Base-by-base conservation (phyloP, 805 yeast genomes). In the Cyberlindnera americana region DNA sequence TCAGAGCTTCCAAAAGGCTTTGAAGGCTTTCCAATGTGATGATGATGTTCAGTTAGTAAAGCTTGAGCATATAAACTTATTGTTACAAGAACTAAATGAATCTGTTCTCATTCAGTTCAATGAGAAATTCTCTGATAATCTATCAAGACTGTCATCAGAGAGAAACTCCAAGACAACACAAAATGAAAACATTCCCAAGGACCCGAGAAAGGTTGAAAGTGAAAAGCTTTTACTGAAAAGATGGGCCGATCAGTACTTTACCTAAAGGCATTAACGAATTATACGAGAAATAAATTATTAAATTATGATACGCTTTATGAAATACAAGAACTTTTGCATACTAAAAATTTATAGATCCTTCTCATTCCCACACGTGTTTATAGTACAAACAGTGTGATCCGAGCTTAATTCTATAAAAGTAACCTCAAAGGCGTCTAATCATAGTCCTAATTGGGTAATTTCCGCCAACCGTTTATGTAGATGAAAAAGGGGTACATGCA, bases 191-290 rank as follows among this genome's bases (percentile, higher is more conserved):
- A n/a, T n/a, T n/a, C n/a, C n/a, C n/a, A n/a, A n/a, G 26, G 37
- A 32, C 5, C 56, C 56, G 15, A 34, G 48, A 16, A 52, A 49
- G 30, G 43, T 52, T 1, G 56, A 50, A 27, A 42, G 54, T 10
- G 79, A 74, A 47, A 74, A 72, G 46, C 47, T 74, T 15, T 47
- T 74, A 29, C 43, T 73, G 35, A 68, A 69, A 19, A 59, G 78
- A 45, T 74, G 80, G 80, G 70, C 75, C 1, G 77, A 56, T 22
- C 58, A 53, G 37, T 56, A 54, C 40, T 54, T 56, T 26, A 29
- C 30, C 7, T 49, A 32, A 41, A 12, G 9, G n/a, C n/a, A 16
- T 24, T 7, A 19, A 6, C 19, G 5, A 12, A 12, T 12, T 14
- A 12, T 15, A n/a, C n/a, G 9, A 6, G 10, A 13, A 5, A 4